Conservation (phyloP, 2,329 filamentous ascomycete species). For the Sodiomyces alkalinus region DNA sequence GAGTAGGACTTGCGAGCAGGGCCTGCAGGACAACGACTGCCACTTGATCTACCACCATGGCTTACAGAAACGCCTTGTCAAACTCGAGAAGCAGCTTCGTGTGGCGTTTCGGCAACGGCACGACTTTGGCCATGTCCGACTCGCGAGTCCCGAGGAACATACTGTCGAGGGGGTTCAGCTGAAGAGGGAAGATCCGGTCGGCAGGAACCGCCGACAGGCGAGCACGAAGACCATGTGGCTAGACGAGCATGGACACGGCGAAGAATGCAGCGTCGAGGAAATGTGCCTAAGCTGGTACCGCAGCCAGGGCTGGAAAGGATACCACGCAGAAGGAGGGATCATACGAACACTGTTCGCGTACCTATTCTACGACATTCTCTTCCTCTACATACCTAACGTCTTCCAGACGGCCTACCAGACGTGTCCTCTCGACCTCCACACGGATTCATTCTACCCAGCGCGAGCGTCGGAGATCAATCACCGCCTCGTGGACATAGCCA, state of each 20-base stretch:
- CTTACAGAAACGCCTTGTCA: constrained; percentile 81
- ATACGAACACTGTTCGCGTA: constrained; percentile 82
- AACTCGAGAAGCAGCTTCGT: constrained; percentile 73
- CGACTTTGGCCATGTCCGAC: constrained; percentile 74
- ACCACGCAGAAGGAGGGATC: constrained; percentile 84
- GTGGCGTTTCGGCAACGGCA: constrained; percentile 79
- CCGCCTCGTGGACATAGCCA: constrained; percentile 72
- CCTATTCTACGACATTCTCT: constrained; percentile 86
- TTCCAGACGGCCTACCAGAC: constrained; percentile 95
- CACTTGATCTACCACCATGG: constrained; percentile 92
- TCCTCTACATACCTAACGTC: constrained; percentile 87
- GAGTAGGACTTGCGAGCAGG: constrained; percentile 67
- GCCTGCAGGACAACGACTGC: constrained; percentile 74
- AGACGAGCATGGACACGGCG: constrained; percentile 52
- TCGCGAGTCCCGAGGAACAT: constrained; percentile 62
- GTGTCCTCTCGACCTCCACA: constrained; percentile 82
- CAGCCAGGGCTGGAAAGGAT: constrained; percentile 78
- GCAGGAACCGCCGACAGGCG: constrained; percentile 23
- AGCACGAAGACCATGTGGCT: constrained; percentile 76
- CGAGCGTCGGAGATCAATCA: constrained; percentile 83
- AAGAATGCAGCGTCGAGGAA: constrained; percentile 75
- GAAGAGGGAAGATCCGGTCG: constrained; percentile 33
- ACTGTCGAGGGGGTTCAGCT: constrained; percentile 65
- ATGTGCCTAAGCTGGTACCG: constrained; percentile 90
- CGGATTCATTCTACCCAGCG: constrained; percentile 78